These are phyloP conservation scores for Chalciporus sphaerocephalus DNA, from an alignment of 768 basidiomycete species.

Conservation along the genomic window DNA sequence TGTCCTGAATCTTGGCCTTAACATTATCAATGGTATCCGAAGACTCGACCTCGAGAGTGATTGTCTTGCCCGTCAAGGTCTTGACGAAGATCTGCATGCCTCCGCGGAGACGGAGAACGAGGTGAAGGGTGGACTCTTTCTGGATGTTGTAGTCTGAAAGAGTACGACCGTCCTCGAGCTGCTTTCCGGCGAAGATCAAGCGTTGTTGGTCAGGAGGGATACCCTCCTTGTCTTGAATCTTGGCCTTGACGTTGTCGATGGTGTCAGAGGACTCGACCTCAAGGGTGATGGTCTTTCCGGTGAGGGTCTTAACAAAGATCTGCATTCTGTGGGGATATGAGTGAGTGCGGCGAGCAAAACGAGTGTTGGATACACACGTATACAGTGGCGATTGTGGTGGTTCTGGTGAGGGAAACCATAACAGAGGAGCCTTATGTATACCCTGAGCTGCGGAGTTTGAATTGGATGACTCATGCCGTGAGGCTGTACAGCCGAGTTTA, in stretches of 20 bases:
- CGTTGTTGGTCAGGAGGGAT: slow-evolving; percentile 87
- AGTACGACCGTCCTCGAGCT: slow-evolving; percentile 87
- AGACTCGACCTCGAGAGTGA: slow-evolving; percentile 89
- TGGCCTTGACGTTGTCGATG: slow-evolving; percentile 84
- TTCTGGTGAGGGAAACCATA: not conserved
- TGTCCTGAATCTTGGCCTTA: slow-evolving; percentile 77
- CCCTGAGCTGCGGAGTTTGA: not conserved
- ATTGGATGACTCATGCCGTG: not conserved
- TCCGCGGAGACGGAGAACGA: slow-evolving; percentile 80
- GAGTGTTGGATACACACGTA: slow-evolving; percentile 1
- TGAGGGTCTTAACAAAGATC: slow-evolving; percentile 83
- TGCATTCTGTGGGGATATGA: slow-evolving; percentile 31
- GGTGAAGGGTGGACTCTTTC: slow-evolving; percentile 75
- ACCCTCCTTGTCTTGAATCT: slow-evolving; percentile 93
- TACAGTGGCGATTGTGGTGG: slow-evolving; percentile 3
- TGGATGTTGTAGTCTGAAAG: slow-evolving; percentile 89
- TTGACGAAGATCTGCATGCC: slow-evolving; percentile 93
- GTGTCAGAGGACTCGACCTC: slow-evolving; percentile 86
- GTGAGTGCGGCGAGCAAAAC: not conserved
- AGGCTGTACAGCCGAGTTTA: too few species aligned
- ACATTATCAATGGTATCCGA: slow-evolving; percentile 93
- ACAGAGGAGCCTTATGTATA: not conserved
- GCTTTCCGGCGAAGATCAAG: slow-evolving; percentile 89
- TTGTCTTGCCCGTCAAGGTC: slow-evolving; percentile 86
- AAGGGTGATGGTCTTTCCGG: slow-evolving; percentile 89